Evolutionary conservation across 2,329 filamentous ascomycete genomes (phyloP), one percentile per base, ranked within the genome.

Genomic region (Arthrobotrys iridis): DNA sequence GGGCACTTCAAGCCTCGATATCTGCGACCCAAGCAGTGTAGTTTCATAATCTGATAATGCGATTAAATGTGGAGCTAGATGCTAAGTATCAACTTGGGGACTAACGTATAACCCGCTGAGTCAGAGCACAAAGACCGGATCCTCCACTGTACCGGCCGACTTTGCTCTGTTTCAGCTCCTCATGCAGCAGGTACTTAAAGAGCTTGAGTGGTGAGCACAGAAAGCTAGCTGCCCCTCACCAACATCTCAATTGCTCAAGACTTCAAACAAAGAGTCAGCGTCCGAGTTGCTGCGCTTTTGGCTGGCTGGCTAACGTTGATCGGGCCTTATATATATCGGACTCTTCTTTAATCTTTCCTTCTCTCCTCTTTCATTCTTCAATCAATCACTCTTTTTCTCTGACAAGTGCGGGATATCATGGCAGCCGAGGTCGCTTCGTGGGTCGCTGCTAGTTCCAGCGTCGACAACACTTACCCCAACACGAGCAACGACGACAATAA

Each of bases 201-300:
- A n/a, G n/a, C n/a, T n/a, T n/a, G n/a, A n/a, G n/a, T n/a, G n/a
- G n/a, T n/a, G n/a, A n/a, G n/a, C n/a, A n/a, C n/a, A n/a, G n/a
- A n/a, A 4, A 33, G 28, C 28, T 33, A 20, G 18, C 43, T 50
- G 63, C 63, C 63, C 63, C 63, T 67, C 63, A 58, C 28, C 48
- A 33, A 5, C 11, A 11, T 33, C 30, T 33, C 30, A 33, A 33
- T n/a, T 40, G 13, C 11, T 40, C 35, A 40, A n/a, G n/a, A n/a
- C n/a, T n/a, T n/a, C n/a, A n/a, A n/a, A n/a, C n/a, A n/a, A n/a
- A n/a, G n/a, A n/a, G n/a, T 33, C 4, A 5, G 15, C 40, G 40
- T 43, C 4, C 7, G 15, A 30, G 18, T 33, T 5, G 18, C 46
- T 68, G 65, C 65, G 18, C 65, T 62, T 70, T 70, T 70, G 65